These are phyloP conservation scores for Jaapia argillacea DNA, from an alignment of 768 basidiomycete species.

Conservation along the genomic window DNA sequence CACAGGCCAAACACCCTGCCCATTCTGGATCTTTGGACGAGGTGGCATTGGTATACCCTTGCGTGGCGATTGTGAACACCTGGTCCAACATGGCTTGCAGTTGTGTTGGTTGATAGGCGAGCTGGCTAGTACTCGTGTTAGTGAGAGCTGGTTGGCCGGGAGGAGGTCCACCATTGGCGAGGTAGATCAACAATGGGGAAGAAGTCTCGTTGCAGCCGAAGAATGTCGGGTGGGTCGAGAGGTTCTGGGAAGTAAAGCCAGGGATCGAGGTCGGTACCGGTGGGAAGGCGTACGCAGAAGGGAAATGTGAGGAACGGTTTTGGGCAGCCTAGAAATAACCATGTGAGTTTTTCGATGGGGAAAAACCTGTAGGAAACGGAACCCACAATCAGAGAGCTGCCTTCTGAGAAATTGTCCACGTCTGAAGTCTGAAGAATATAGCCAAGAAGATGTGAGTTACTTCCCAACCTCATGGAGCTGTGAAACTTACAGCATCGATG, in stretches of 20 bases:
- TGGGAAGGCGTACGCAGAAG: slow-evolving; percentile 32
- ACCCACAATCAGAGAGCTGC: not conserved
- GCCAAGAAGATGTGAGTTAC: not conserved
- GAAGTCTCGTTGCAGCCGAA: slow-evolving; percentile 47
- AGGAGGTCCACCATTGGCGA: slow-evolving; percentile 72
- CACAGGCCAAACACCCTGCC: slow-evolving; percentile 64
- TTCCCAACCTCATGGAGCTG: not conserved
- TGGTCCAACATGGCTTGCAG: slow-evolving; percentile 51
- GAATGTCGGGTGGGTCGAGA: slow-evolving; percentile 64
- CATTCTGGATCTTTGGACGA: slow-evolving; percentile 44
- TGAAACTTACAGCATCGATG: slow-evolving; percentile 36
- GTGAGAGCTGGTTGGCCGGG: slow-evolving; percentile 49
- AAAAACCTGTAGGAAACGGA: not conserved
- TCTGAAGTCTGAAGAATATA: not conserved
- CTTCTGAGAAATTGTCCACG: not conserved
- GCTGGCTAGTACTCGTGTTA: slow-evolving; percentile 49
- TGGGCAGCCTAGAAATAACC: slow-evolving; percentile 35
- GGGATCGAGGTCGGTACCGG: slow-evolving; percentile 44
- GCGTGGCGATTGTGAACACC: slow-evolving; percentile 40
- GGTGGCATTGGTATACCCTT: slow-evolving; percentile 51
- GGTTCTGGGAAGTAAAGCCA: slow-evolving; percentile 46
- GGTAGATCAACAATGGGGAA: slow-evolving; percentile 62
- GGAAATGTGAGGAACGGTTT: slow-evolving; percentile 28
- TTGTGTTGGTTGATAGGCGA: slow-evolving; percentile 47
- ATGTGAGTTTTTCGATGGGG: not conserved